Percentiles rank a stretch among this genome's conserved stretches.
Conservation (phyloP, 169 alveolate species). For the Babesia gibsoni region DNA sequence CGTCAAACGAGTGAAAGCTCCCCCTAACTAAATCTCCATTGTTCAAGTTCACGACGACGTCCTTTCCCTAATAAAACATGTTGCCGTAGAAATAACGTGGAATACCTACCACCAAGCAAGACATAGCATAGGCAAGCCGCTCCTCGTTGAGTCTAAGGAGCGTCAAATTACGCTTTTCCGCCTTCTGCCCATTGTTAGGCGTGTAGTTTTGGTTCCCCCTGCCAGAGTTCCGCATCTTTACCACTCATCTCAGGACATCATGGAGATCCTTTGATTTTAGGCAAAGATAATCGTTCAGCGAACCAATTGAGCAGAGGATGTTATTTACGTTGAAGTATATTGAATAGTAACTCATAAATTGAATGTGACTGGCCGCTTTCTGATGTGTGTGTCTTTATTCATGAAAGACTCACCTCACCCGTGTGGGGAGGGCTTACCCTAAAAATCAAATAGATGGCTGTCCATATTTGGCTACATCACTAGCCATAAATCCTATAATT, state of each 20-base stretch:
- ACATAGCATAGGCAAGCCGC: conserved; percentile 51
- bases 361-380: no score
- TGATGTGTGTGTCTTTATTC: no score
- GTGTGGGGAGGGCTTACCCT: no score
- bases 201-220: background rate
- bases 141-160: conserved; percentile 45
- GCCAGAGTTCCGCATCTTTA: conserved; percentile 10
- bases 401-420: no score
- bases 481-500: no score
- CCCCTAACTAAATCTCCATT: conserved; percentile 35
- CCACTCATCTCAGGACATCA: background rate
- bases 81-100: background rate
- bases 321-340: no score
- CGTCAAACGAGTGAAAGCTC: conserved; percentile 40
- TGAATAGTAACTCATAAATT: no score
- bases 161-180: background rate
- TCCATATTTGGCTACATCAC: no score
- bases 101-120: conserved; percentile 37
- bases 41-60: conserved; percentile 33
- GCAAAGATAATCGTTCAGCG: no score
- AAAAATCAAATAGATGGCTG: no score
- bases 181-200: background rate
- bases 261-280: background rate
- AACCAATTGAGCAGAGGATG: no score
- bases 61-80: conserved; percentile 43